A percentile compares a stretch with the other conserved stretches of the same genome.
Evolutionary conservation across 2,329 filamentous ascomycete species (phyloP).

Genomic region (Cladosporium velox): DNA sequence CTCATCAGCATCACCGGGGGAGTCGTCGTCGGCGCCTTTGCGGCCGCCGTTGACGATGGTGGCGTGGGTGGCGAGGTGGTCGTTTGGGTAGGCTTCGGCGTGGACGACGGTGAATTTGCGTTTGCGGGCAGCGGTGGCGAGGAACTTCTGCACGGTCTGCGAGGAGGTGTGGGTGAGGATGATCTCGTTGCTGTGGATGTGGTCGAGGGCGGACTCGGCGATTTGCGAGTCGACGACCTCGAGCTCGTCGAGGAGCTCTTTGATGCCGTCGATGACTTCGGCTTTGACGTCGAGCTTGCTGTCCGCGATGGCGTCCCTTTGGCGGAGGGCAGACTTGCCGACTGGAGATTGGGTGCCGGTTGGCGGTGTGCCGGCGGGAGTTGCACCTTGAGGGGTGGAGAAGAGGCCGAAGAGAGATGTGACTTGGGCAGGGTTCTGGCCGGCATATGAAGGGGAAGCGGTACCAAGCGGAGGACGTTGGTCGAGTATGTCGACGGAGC

Average conservation of each 20-base stretch:
- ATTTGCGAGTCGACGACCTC: slow-evolving; percentile 92
- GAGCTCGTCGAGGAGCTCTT: slow-evolving; percentile 94
- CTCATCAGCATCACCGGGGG: slow-evolving; percentile 43
- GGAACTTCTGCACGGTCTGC: slow-evolving; percentile 82
- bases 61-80: slow-evolving; percentile 64
- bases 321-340: slow-evolving; percentile 37
- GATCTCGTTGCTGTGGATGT: slow-evolving; percentile 91
- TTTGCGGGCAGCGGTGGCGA: slow-evolving; percentile 83
- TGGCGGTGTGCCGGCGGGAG: slow-evolving; percentile 54
- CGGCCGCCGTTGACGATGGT: slow-evolving; percentile 58
- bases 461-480: slow-evolving; percentile 63
- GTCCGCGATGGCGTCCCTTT: slow-evolving; percentile 38
- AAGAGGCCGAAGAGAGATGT: slow-evolving; percentile 89
- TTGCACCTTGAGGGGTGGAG: slow-evolving; percentile 60
- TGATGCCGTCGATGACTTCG: slow-evolving; percentile 90
- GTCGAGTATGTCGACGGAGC: background rate
- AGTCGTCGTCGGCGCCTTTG: slow-evolving; percentile 46
- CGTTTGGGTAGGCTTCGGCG: slow-evolving; percentile 71
- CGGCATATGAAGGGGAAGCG: slow-evolving; percentile 62
- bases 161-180: slow-evolving; percentile 88
- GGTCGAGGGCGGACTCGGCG: slow-evolving; percentile 80
- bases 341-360: slow-evolving; percentile 35
- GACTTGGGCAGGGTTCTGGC: slow-evolving; percentile 41
- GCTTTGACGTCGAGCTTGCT: slow-evolving; percentile 70
- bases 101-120: slow-evolving; percentile 90